Base-by-base conservation (phyloP, 805 yeast genomes). In the Hanseniaspora taiwanica region DNA sequence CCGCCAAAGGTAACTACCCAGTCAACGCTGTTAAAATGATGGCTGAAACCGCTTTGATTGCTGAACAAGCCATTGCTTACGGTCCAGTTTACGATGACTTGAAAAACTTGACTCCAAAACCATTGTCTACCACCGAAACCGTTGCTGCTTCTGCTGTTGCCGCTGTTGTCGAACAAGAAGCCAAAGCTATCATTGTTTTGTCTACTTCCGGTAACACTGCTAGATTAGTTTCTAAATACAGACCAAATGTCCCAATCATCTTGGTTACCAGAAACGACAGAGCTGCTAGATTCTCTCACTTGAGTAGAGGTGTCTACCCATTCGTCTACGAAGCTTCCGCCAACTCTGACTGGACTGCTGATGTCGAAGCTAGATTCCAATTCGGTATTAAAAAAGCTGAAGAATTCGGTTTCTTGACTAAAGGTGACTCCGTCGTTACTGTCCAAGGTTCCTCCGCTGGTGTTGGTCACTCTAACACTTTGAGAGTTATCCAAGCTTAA, bases 381-480 rank as follows among this genome's bases (percentile, higher is more conserved):
- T 81, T 81, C 78, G 97, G 96, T 64, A 79, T 89, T 62, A 70
- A 76, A 52, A 86, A 83, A 71, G 96, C 95, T 52, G 72, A 79
- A 56, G 79, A 74, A 48, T 76, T 87, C 56, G 94, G 94, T 55
- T 76, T 91, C 66, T 71, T 91, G 62, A 65, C 68, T 55, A 78
- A 76, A 66, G 95, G 95, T 66, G 96, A 86, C 64, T 69, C 81
- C 46, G 81, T 85, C 55, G 84, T 91, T 52, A 83, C 94, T 60
- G 81, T 91, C 65, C 98, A 91, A 75, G 98, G 98, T 65, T 91
- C 94, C 89, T 83, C 94, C 60, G 82, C 89, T 65, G 97, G 97
- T 70, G 74, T 85, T 52, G 98, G 98, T 62, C 96, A 91, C 80
- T 84, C 98, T 60, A 91, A 91, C 82, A 91, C 98, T 49, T 75